A percentile compares a stretch with the other conserved stretches of the same genome.
These are phyloP conservation scores for Collybia mongolica DNA, from an alignment of 768 basidiomycete species.

Conservation along the genomic window DNA sequence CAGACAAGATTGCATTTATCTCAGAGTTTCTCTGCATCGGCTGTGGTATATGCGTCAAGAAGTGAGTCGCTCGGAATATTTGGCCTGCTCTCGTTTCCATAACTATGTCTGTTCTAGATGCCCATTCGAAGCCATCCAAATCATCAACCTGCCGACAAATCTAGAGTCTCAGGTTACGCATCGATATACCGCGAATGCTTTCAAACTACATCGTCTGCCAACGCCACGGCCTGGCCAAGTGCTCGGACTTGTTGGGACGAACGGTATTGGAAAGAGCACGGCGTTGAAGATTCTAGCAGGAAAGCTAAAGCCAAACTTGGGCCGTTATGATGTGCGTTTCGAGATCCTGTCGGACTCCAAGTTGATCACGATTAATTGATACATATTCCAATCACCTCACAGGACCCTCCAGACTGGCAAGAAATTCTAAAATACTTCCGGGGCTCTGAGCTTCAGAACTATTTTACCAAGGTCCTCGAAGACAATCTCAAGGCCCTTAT, in stretches of 20 bases:
- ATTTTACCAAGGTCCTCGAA: slow-evolving; percentile 98
- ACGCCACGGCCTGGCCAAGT: slow-evolving; percentile 98
- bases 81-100: not conserved
- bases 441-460: slow-evolving; percentile 98
- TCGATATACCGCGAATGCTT: slow-evolving; percentile 96
- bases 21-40: slow-evolving; percentile 99
- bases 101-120: slow-evolving; percentile 53
- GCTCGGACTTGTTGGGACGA: slow-evolving; percentile 96
- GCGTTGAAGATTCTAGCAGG: slow-evolving; percentile 96
- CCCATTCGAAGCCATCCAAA: slow-evolving; percentile 98
- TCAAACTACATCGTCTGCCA: slow-evolving; percentile 97
- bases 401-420: slow-evolving; percentile 99
- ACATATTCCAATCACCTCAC: slow-evolving; percentile 5
- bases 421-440: slow-evolving; percentile 98
- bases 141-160: slow-evolving; percentile 98
- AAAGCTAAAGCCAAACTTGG: slow-evolving; percentile 96
- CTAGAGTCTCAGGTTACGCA: slow-evolving; percentile 95
- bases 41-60: slow-evolving; percentile 99
- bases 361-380: not conserved
- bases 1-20: slow-evolving; percentile 98
- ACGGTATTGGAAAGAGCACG: slow-evolving; percentile 99
- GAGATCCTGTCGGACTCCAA: not conserved
- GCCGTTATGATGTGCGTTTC: slow-evolving; percentile 82
- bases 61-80: slow-evolving; percentile 53
- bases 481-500: slow-evolving; percentile 98